Percentiles rank a stretch among this genome's conserved stretches.
Evolutionary conservation across 2,329 filamentous ascomycete genomes (phyloP).

Genomic region (Fonsecaea erecta): DNA sequence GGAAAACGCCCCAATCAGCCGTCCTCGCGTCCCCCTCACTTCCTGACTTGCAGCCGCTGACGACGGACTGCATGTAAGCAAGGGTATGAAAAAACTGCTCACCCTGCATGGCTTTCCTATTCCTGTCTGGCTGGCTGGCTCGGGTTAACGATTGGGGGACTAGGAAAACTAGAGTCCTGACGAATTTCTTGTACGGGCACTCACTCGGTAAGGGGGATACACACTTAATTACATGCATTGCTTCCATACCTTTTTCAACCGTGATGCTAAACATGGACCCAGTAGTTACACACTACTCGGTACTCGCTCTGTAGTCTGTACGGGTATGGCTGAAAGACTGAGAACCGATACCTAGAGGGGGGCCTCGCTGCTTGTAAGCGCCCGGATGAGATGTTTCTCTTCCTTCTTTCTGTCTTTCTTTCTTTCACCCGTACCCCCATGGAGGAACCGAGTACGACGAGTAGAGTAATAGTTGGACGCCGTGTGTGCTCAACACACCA

Average conservation of each 20-base stretch:
- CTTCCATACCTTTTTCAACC: slow-evolving; percentile 12
- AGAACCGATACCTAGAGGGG: neutral
- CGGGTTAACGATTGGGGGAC: slow-evolving; percentile 2
- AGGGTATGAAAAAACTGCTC: slow-evolving; percentile 14
- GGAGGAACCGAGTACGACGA: neutral
- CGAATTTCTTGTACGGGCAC: too few species aligned
- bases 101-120: neutral
- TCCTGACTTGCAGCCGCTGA: slow-evolving; percentile 17
- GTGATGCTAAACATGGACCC: too few species aligned
- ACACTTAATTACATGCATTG: too few species aligned
- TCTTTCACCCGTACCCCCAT: slow-evolving; percentile 17
- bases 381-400: too few species aligned
- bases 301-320: too few species aligned
- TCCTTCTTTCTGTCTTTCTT: neutral
- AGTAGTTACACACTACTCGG: too few species aligned
- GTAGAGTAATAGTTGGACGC: too few species aligned
- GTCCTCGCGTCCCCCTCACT: neutral
- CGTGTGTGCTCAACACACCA: neutral
- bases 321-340: neutral
- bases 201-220: too few species aligned
- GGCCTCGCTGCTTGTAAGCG: slow-evolving; percentile 20
- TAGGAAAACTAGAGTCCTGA: too few species aligned
- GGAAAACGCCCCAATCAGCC: slow-evolving; percentile 5
- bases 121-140: neutral
- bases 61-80: slow-evolving; percentile 7